Evolutionary conservation across 768 basidiomycete genomes (phyloP).

Genomic region (Trametes coccinea): DNA sequence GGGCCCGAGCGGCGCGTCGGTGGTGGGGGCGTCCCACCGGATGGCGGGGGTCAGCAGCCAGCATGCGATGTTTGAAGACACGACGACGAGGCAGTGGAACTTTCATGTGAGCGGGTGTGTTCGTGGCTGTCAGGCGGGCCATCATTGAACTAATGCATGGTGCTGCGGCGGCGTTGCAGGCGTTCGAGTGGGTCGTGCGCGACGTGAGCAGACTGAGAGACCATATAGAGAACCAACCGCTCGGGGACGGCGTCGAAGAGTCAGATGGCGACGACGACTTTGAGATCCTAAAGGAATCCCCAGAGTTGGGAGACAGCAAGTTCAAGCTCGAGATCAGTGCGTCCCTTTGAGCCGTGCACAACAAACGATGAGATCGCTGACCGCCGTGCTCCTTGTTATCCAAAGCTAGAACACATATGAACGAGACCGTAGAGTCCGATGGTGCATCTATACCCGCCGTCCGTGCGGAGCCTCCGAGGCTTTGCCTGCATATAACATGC

Average conservation of each 20-base stretch:
- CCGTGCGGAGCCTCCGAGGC: conserved; percentile 38
- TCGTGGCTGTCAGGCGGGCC: not conserved
- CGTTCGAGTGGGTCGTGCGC: conserved; percentile 71
- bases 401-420: conserved; percentile 17
- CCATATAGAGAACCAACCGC: conserved; percentile 46
- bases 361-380: too few relatives aligned
- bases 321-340: conserved; percentile 70
- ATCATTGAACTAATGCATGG: too few relatives aligned
- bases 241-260: conserved; percentile 16
- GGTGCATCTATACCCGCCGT: conserved; percentile 10
- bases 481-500: conserved; percentile 69
- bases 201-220: conserved; percentile 58
- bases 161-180: conserved; percentile 37
- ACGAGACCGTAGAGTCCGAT: conserved; percentile 9
- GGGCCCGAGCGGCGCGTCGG: conserved; percentile 9
- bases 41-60: conserved; percentile 19
- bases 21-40: not conserved
- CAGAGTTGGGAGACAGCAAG: conserved; percentile 67
- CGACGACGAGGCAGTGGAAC: conserved; percentile 62
- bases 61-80: conserved; percentile 36
- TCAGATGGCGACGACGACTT: conserved; percentile 45
- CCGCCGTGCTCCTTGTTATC: not conserved
- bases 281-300: conserved; percentile 64
- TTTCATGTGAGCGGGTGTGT: conserved; percentile 48
- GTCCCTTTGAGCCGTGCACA: conserved; percentile 13